phyloP scores from a whole-genome alignment of 2,329 filamentous ascomycete species.

The Ilyonectria sp. region DNA sequence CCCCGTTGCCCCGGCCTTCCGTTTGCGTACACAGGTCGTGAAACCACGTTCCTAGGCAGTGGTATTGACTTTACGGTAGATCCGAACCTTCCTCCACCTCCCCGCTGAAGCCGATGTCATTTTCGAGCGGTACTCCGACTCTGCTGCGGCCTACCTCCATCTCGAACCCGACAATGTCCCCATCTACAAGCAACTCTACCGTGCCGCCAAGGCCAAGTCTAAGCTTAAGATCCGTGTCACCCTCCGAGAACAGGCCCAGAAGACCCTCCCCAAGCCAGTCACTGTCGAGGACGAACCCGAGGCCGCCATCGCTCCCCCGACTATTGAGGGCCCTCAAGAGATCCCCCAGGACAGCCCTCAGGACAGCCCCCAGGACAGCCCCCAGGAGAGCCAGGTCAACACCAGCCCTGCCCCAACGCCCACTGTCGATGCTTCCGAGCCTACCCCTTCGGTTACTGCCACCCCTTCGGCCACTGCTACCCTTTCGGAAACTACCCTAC shows the following conservation, averaged over 20 bases:
- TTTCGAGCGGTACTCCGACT: conserved; percentile 97
- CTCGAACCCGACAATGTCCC: conserved; percentile 83
- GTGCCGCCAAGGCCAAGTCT: conserved; percentile 96
- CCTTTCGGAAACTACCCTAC: conserved; percentile 41
- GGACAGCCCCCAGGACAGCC: conserved; percentile 24
- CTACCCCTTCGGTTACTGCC: conserved; percentile 31
- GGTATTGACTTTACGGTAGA: conserved; percentile 46
- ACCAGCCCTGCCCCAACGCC: conserved; percentile 36
- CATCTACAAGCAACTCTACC: conserved; percentile 97
- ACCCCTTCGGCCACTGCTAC: conserved; percentile 33
- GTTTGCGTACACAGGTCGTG: conserved; percentile 1
- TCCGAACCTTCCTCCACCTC: conserved; percentile 56
- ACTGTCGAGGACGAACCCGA: conserved; percentile 68
- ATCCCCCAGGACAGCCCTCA: not conserved
- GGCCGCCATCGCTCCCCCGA: conserved; percentile 33
- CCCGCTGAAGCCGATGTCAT: conserved; percentile 60
- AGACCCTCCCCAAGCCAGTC: conserved; percentile 57
- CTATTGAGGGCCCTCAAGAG: conserved; percentile 27
- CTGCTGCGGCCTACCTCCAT: conserved; percentile 83
- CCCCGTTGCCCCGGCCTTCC: not conserved
- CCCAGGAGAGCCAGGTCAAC: conserved; percentile 37
- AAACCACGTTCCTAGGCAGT: conserved; percentile 1
- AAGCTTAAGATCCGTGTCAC: conserved; percentile 92
- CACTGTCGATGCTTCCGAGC: conserved; percentile 39
- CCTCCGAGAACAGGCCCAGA: conserved; percentile 55